Evolutionary conservation across 1,139 yeast species (phyloP), one percentile per base, ranked within the genome.

Genomic region (Entelexis paramagnoliae): DNA sequence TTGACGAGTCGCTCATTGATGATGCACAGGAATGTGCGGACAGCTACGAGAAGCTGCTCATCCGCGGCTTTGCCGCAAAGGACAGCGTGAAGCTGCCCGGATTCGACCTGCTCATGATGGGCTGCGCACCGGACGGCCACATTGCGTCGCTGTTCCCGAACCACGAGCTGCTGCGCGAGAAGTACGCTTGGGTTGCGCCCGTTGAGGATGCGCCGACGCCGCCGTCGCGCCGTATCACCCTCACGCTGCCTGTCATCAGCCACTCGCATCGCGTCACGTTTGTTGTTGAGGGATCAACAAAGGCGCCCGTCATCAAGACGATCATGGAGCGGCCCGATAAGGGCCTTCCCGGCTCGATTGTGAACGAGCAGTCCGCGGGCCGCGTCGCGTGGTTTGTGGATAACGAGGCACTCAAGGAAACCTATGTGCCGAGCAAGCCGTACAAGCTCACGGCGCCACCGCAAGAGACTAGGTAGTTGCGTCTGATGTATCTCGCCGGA

Each of bases 101-200:
- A 79, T 91, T 91, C 71, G 98, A 91, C 68, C 71, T 91, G 55
- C 76, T 91, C 58, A 72, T 91, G 58, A 74, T 91, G 57, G 98
- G 98, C 20, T 89, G 97, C 73, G 98, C 98, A 0, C 98, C 98
- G 3, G 98, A 91, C 67, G 98, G 98, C 28, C 98, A 91, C 66
- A 86, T 89, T 62, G 96, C 97, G 51, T 87, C 96, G 26, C 76
- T 91, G 55, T 91, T 91, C 73, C 98, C 98, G 17, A 83, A 84
- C 64, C 93, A 86, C 64, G 93, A 86, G 59, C 81, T 84, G 52
- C 73, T 91, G 59, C 77, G 97, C 63, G 98, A 91, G 66, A 79
- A 83, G 61, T 76, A 85, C 62, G 97, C 97, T 2, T 91, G 98
- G 98, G 91, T 91, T 59, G 84, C 88, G 48, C 95, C 97, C 1